A percentile compares a stretch with the other conserved stretches of the same genome.
These are phyloP conservation scores for Chaetomium sp. DNA, from an alignment of 2,329 filamentous ascomycete genomes.

Conservation along the genomic window DNA sequence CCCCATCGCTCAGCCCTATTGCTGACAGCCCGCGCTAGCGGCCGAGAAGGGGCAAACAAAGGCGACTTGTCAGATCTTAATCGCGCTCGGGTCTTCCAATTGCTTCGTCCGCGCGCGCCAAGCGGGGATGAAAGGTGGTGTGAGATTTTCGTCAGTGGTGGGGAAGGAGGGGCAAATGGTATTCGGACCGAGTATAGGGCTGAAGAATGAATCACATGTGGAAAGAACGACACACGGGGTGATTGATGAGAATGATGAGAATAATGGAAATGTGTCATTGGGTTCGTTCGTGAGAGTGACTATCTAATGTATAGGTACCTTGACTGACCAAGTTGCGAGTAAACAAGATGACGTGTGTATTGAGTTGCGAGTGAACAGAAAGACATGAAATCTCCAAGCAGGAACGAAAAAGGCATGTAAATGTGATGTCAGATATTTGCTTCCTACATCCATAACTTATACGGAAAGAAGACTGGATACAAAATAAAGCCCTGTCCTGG, in stretches of 20 bases:
- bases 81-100: conserved; percentile 3
- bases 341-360: too few species aligned
- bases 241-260: too few species aligned
- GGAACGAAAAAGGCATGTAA: background rate
- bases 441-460: background rate
- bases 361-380: background rate
- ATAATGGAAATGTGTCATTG: background rate
- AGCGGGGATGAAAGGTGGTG: conserved; percentile 8
- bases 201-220: background rate
- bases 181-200: background rate
- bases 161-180: background rate
- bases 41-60: background rate
- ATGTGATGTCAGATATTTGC: background rate
- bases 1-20: conserved; percentile 4
- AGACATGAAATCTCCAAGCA: background rate
- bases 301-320: background rate
- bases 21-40: conserved; percentile 14
- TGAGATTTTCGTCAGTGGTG: background rate
- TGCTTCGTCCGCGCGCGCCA: conserved; percentile 4
- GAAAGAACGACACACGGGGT: too few species aligned
- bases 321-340: too few species aligned
- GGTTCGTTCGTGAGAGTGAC: conserved; percentile 18
- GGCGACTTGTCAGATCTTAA: conserved; percentile 31
- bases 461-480: conserved; percentile 6
- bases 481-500: background rate